Evolutionary conservation across 768 basidiomycete genomes (phyloP).

Genomic region (Fistulinella prunicolor): DNA sequence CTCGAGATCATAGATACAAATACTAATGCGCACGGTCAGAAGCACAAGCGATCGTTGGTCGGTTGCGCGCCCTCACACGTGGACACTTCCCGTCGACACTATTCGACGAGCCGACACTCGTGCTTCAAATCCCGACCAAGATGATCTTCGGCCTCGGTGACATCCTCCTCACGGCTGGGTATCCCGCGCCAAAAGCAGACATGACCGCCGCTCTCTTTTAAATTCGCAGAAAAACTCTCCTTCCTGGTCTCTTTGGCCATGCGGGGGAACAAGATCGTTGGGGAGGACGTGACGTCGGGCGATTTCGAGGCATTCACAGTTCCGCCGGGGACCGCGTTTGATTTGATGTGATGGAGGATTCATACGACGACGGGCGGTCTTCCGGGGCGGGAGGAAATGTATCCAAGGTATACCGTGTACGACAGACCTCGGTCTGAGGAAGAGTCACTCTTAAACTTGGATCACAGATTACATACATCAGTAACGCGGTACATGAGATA

Average conservation of each 20-base stretch:
- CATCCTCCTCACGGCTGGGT: conserved; percentile 30
- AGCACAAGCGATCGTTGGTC: conserved; percentile 42
- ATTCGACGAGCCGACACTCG: conserved; percentile 21
- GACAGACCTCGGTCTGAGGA: conserved; percentile 37
- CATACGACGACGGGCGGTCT: conserved; percentile 28
- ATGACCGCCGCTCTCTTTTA: conserved; percentile 39
- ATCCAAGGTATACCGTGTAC: conserved; percentile 32
- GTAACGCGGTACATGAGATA: background rate
- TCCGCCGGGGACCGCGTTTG: conserved; percentile 25
- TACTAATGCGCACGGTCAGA: conserved; percentile 28
- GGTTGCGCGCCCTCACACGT: conserved; percentile 44
- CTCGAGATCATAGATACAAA: background rate
- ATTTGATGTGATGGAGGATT: conserved; percentile 29
- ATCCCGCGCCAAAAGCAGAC: conserved; percentile 16
- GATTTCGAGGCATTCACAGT: conserved; percentile 31
- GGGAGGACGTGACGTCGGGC: conserved; percentile 31
- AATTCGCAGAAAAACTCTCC: conserved; percentile 43
- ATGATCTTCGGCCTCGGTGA: conserved; percentile 27
- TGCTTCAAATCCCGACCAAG: conserved; percentile 22
- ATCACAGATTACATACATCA: conserved; percentile 14
- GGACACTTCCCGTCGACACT: conserved; percentile 25
- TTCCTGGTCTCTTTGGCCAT: conserved; percentile 45
- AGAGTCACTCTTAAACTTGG: conserved; percentile 7
- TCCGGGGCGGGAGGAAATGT: conserved; percentile 1
- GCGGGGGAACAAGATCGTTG: conserved; percentile 41